Percentiles rank a stretch among this genome's conserved stretches.
Conservation (phyloP, 2,329 filamentous ascomycete species). For the Davidsoniella virescens region DNA sequence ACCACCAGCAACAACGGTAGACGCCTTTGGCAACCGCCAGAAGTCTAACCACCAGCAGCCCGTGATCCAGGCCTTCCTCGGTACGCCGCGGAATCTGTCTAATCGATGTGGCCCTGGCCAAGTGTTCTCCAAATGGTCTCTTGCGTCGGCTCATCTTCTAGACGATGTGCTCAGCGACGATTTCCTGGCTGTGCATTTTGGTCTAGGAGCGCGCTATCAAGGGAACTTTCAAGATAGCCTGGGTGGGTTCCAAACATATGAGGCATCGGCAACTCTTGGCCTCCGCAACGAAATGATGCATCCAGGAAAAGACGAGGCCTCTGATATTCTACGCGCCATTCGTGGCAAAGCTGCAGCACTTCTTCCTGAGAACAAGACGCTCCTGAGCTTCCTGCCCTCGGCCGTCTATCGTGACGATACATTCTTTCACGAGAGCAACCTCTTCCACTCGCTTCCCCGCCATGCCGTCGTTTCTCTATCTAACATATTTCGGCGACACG, state of each 20-base stretch:
- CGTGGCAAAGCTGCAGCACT: conserved; percentile 69
- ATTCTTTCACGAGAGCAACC: conserved; percentile 57
- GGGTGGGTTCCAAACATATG: conserved; percentile 90
- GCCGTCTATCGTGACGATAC: conserved; percentile 71
- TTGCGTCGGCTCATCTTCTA: conserved; percentile 80
- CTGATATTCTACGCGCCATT: conserved; percentile 81
- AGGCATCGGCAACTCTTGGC: conserved; percentile 78
- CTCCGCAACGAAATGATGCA: conserved; percentile 83
- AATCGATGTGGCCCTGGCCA: conserved; percentile 56
- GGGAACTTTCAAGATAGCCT: conserved; percentile 96
- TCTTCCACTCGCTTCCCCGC: conserved; percentile 62
- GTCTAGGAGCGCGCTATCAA: conserved; percentile 77
- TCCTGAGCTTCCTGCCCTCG: conserved; percentile 69
- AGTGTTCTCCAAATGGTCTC: conserved; percentile 67
- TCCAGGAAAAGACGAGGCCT: conserved; percentile 75
- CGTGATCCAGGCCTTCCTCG: conserved; percentile 73
- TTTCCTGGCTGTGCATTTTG: conserved; percentile 75
- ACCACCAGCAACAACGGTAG: conserved; percentile 36
- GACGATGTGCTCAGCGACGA: conserved; percentile 82
- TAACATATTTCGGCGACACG: conserved; percentile 53
- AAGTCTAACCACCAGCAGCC: conserved; percentile 15
- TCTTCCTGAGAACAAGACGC: conserved; percentile 62
- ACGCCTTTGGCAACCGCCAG: conserved; percentile 2
- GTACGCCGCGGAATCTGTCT: conserved; percentile 79
- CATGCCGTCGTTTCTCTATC: conserved; percentile 51